These are phyloP conservation scores for Botrytis pseudocinerea DNA, from an alignment of 2,329 filamentous ascomycete species.

Conservation along the genomic window DNA sequence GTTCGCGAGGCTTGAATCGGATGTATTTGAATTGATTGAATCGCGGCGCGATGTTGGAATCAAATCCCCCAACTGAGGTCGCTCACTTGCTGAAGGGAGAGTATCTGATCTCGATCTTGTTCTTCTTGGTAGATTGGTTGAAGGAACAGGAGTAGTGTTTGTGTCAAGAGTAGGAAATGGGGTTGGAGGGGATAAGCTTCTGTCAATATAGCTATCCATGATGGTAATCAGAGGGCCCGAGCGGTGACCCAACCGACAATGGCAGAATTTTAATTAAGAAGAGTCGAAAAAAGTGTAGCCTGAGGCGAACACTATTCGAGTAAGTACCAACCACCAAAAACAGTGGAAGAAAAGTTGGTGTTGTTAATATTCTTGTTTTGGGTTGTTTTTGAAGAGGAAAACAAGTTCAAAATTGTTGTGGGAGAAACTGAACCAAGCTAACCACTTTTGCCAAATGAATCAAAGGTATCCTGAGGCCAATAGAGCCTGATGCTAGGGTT, in stretches of 20 bases:
- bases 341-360: neutral
- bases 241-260: conserved; percentile 14
- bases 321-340: neutral
- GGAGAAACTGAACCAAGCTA: neutral
- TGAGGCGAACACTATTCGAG: neutral
- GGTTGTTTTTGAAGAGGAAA: neutral
- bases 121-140: neutral
- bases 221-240: neutral
- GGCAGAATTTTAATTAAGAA: conserved; percentile 4
- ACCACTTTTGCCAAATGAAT: neutral
- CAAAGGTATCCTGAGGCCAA: neutral
- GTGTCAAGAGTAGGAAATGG: neutral
- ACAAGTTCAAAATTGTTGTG: neutral
- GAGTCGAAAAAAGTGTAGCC: neutral
- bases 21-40: conserved; percentile 7
- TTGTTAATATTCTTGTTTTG: neutral
- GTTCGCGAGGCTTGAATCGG: neutral
- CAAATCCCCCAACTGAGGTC: neutral
- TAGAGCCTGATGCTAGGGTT: neutral
- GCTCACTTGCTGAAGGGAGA: neutral
- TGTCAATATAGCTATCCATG: conserved; percentile 5
- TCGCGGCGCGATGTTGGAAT: neutral
- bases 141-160: neutral
- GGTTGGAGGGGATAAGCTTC: conserved; percentile 5
- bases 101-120: conserved; percentile 4